Conservation (phyloP, 805 yeast genomes). For the Tetrapisispora iriomotensis region DNA sequence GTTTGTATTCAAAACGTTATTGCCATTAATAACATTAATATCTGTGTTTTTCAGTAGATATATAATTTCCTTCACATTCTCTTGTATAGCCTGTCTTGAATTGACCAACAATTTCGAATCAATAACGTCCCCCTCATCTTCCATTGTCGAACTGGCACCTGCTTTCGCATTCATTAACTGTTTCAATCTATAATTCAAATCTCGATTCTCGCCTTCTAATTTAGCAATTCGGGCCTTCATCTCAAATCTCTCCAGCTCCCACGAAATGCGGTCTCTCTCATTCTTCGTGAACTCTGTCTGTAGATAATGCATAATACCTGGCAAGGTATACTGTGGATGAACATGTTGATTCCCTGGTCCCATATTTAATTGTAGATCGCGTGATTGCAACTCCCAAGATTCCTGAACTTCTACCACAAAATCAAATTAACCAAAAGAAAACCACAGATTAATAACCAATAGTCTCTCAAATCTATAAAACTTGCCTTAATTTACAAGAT, state of each 20-base stretch:
- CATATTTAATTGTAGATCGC: neutral
- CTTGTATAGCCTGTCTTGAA: slow-evolving; percentile 24
- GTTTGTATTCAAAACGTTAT: slow-evolving; percentile 2
- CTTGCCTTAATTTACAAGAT: no score
- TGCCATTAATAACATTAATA: slow-evolving; percentile 16
- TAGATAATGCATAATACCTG: slow-evolving; percentile 54
- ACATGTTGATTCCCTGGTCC: slow-evolving; percentile 6
- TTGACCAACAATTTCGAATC: slow-evolving; percentile 11
- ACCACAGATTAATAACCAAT: no score
- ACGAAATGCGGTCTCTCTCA: slow-evolving; percentile 49
- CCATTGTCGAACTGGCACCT: neutral
- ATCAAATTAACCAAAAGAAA: no score
- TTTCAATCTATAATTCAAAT: slow-evolving; percentile 18
- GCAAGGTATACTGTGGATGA: slow-evolving; percentile 24
- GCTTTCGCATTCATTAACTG: neutral
- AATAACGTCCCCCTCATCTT: neutral
- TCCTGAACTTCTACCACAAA: no score
- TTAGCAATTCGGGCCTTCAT: slow-evolving; percentile 43
- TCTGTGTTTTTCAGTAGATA: slow-evolving; percentile 26
- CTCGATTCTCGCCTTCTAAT: slow-evolving; percentile 45
- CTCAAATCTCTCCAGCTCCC: slow-evolving; percentile 53
- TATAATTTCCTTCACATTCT: slow-evolving; percentile 28
- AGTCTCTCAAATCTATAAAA: no score
- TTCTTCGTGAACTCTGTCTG: slow-evolving; percentile 54
- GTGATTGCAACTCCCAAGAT: no score